Percentiles rank a stretch among this genome's conserved stretches.
These are phyloP conservation scores for Podospora pseudoanserina DNA, from an alignment of 495 filamentous ascomycete genomes.

Conservation along the genomic window DNA sequence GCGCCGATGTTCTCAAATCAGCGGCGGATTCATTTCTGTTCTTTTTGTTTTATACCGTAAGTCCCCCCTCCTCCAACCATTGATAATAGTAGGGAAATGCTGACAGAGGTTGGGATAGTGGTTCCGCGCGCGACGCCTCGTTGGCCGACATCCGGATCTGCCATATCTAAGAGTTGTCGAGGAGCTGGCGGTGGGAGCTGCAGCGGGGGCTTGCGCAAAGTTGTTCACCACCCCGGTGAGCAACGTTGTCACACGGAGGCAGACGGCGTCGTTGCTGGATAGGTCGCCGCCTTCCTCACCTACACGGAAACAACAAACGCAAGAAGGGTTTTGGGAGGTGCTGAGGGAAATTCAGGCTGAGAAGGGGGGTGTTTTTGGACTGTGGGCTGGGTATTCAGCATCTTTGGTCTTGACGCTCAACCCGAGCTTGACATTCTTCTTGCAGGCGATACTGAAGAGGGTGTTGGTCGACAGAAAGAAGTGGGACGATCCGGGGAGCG, in stretches of 20 bases:
- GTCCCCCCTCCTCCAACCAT: slow-evolving; percentile 37
- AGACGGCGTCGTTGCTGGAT: slow-evolving; percentile 57
- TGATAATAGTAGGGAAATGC: not conserved
- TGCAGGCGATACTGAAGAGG: slow-evolving; percentile 68
- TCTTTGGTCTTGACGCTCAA: slow-evolving; percentile 78
- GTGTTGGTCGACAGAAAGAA: slow-evolving; percentile 48
- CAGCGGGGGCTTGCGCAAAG: slow-evolving; percentile 74
- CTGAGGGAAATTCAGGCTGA: slow-evolving; percentile 61
- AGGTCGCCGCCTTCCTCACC: not conserved
- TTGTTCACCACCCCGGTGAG: slow-evolving; percentile 76
- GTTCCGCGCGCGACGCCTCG: slow-evolving; percentile 53
- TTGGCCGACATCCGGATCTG: slow-evolving; percentile 30
- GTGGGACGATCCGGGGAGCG: slow-evolving; percentile 49
- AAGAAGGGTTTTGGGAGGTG: slow-evolving; percentile 51
- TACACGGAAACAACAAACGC: not conserved
- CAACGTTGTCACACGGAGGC: slow-evolving; percentile 79
- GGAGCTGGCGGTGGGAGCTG: slow-evolving; percentile 71
- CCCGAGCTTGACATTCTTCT: slow-evolving; percentile 79
- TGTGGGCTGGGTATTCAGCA: slow-evolving; percentile 91
- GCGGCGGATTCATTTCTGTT: slow-evolving; percentile 78
- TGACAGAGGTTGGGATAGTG: slow-evolving; percentile 20
- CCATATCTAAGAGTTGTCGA: slow-evolving; percentile 61
- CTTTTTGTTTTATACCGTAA: slow-evolving; percentile 71
- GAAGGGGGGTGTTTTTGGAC: slow-evolving; percentile 64
- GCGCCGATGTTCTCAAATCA: slow-evolving; percentile 68